Percentiles rank a stretch among this genome's conserved stretches.
These are phyloP conservation scores for Artemisia annua DNA, from an alignment of 129 eudicot genomes.

Conservation along the genomic window DNA sequence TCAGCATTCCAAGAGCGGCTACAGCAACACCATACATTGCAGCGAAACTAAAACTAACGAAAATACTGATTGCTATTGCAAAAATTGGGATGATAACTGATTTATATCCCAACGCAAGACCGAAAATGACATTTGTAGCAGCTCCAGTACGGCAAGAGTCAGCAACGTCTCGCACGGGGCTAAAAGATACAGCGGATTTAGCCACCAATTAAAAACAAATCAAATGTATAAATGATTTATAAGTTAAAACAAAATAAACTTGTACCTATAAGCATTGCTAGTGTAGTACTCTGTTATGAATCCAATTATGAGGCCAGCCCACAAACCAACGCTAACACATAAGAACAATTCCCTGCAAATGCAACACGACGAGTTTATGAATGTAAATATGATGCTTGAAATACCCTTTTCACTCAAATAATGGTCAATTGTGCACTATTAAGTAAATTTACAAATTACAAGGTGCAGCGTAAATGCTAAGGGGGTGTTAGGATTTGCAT, in stretches of 20 bases:
- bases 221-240: not conserved
- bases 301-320: conserved; percentile 90
- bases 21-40: conserved; percentile 89
- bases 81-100: conserved; percentile 81
- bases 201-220: not conserved
- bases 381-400: not conserved
- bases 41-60: conserved; percentile 72
- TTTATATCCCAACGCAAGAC: conserved; percentile 84
- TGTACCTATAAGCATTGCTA: conserved; percentile 79
- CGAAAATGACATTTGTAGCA: conserved; percentile 80
- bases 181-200: conserved; percentile 29
- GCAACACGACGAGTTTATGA: conserved; percentile 1
- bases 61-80: conserved; percentile 76
- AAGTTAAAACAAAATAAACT: not conserved
- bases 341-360: conserved; percentile 69
- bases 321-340: conserved; percentile 84
- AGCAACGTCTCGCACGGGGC: conserved; percentile 91
- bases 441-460: not conserved
- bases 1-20: conserved; percentile 87
- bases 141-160: conserved; percentile 93
- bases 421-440: not conserved
- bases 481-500: not conserved
- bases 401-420: conserved; percentile 13
- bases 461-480: not conserved
- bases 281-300: conserved; percentile 82